phyloP scores from a whole-genome alignment of 331 rosid genomes.

The Dryas integrifolia region DNA sequence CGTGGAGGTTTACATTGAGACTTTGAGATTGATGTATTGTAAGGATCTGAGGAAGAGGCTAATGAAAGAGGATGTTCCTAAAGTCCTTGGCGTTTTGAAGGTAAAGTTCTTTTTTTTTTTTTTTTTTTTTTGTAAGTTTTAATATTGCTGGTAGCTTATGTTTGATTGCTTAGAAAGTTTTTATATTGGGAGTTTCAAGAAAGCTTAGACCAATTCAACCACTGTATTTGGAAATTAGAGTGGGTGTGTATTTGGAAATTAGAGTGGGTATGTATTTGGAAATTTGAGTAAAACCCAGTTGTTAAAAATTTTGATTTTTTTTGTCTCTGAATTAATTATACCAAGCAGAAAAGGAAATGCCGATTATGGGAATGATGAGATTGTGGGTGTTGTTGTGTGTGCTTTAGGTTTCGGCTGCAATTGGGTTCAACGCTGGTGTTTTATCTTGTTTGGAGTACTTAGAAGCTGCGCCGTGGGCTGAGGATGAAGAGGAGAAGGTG shows the following conservation, averaged over 20 bases:
- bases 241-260: too few relatives aligned
- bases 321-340: neutral
- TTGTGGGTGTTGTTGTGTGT: constrained; percentile 18
- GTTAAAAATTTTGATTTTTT: neutral
- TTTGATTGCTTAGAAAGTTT: constrained; percentile 13
- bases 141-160: constrained; percentile 5
- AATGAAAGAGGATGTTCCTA: constrained; percentile 78
- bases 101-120: constrained; percentile 23
- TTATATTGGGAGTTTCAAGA: neutral
- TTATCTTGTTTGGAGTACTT: constrained; percentile 92
- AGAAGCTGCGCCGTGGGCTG: constrained; percentile 98
- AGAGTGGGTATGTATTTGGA: neutral
- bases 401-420: constrained; percentile 84
- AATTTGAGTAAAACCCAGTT: constrained; percentile 2
- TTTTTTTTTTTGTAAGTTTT: constrained; percentile 4
- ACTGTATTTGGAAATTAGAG: too few relatives aligned
- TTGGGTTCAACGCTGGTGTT: constrained; percentile 94
- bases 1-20: constrained; percentile 77
- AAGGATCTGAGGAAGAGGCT: constrained; percentile 80
- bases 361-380: constrained; percentile 12
- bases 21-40: constrained; percentile 82
- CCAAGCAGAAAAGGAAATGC: constrained; percentile 14
- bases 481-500: constrained; percentile 98
- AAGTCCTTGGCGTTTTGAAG: constrained; percentile 81
- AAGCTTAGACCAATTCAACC: too few relatives aligned